Evolutionary conservation across 1,284 basidiomycete species (phyloP), one percentile per base, ranked within the genome.

Genomic region (Ceratobasidium sp.): DNA sequence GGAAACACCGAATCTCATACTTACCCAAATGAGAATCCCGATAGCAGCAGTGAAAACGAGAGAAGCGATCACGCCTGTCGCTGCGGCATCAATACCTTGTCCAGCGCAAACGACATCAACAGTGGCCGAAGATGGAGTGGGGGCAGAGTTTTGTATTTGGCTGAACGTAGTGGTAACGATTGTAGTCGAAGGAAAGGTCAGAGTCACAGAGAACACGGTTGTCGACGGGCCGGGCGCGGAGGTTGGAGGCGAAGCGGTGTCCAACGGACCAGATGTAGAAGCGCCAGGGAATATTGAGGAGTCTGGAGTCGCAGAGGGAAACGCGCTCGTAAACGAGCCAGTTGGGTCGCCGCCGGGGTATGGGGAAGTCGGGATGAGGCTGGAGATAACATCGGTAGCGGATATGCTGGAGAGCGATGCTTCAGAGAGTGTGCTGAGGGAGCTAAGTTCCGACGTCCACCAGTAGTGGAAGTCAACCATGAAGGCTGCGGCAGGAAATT

Each of bases 11-110:
- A 26, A 59, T 36, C 30, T 70, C 50, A 74, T 14, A 82, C 88
- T 77, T 76, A 91, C 90, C 89, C 89, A 92, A 76, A 91, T 80
- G 58, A 86, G 76, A 39, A 90, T 77, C 2, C 90, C 90, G 71
- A 89, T 79, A 26, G 82, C 80, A 76, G 83, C 85, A 28, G 87
- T 85, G 52, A 91, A 76, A 52, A 90, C 79, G 50, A 89, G 77
- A 16, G 86, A 84, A 16, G 88, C 83, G 18, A 92, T 75, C 10
- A 91, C 76, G 14, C 90, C 90, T 71, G 86, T 82, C n/a, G 87
- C 84, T n/a, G 84, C 83, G 41, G 86, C 82, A 79, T 92, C 90
- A 32, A 91, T 73, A 26, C 72, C 89, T 53, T 85, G 76, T 48
- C 90, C 90, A 69, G 88, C 83, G 78, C 90, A 92, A 1, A 89